Percentiles rank a stretch among this genome's conserved stretches.
Evolutionary conservation across 345 rosid species (phyloP).

Genomic region (Eucalyptus coolabah): DNA sequence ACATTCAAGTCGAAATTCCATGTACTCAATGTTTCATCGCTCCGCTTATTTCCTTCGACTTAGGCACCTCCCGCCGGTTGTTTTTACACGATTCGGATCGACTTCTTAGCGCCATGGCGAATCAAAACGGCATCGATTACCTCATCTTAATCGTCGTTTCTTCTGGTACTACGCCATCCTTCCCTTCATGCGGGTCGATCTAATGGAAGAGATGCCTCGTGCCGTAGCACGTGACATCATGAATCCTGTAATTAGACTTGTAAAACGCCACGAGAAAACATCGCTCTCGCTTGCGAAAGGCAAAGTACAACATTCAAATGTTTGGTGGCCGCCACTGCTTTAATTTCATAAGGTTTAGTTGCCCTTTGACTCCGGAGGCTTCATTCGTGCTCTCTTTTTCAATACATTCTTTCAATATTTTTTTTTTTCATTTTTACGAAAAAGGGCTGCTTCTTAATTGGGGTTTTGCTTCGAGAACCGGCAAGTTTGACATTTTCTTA

Average conservation of each 20-base stretch:
- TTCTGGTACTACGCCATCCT: not conserved
- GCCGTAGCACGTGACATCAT: not conserved
- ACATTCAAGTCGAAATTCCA: not conserved
- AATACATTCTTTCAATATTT: not conserved
- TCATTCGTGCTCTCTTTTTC: not conserved
- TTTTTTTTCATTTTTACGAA: not conserved
- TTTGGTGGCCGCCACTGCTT: not conserved
- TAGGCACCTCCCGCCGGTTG: not conserved
- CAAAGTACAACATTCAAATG: not conserved
- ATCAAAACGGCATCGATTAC: not conserved
- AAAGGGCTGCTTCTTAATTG: not conserved
- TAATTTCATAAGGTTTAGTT: not conserved
- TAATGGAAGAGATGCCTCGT: not conserved
- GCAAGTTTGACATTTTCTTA: not conserved
- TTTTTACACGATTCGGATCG: not conserved
- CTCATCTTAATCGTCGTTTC: not conserved
- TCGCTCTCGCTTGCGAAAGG: not conserved
- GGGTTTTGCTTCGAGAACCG: not conserved
- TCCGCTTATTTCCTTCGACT: not conserved
- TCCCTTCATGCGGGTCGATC: not conserved
- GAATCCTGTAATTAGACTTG: not conserved
- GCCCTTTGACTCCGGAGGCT: not conserved
- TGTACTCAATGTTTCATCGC: not conserved
- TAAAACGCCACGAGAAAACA: not conserved
- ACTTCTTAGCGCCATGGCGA: not conserved